Conservation (phyloP, 2,329 filamentous ascomycete genomes). For the Talaromyces sp. region DNA sequence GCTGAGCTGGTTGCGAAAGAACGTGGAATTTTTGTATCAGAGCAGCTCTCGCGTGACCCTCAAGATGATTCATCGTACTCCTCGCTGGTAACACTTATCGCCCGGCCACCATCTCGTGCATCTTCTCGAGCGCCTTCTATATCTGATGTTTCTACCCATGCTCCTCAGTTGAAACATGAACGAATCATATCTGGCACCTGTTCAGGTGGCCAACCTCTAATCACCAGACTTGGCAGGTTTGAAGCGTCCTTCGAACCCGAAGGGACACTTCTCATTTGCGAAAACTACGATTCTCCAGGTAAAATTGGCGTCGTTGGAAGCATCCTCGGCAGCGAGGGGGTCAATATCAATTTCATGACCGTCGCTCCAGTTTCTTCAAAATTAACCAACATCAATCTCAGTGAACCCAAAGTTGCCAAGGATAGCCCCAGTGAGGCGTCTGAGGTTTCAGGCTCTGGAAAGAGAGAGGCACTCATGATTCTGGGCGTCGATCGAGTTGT, state of each 20-base stretch:
- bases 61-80: conserved; percentile 64
- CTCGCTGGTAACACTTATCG: conserved; percentile 70
- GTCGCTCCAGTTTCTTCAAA: conserved; percentile 56
- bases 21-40: conserved; percentile 76
- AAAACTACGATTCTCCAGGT: conserved; percentile 79
- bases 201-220: conserved; percentile 54
- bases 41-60: conserved; percentile 66
- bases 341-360: conserved; percentile 82
- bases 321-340: conserved; percentile 67
- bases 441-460: not conserved
- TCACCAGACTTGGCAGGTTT: conserved; percentile 74
- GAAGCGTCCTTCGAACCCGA: conserved; percentile 72
- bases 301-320: conserved; percentile 81
- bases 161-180: conserved; percentile 38
- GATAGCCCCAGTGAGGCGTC: not conserved
- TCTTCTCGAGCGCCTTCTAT: conserved; percentile 41
- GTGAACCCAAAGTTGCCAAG: conserved; percentile 2
- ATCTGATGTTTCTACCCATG: conserved; percentile 8
- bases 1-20: conserved; percentile 74
- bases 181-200: conserved; percentile 55
- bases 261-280: conserved; percentile 73
- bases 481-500: conserved; percentile 71
- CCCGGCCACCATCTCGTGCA: conserved; percentile 41
- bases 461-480: conserved; percentile 79
- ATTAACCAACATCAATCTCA: conserved; percentile 1